These are phyloP conservation scores for Populus simonii DNA, from an alignment of 345 rosid genomes.

Conservation along the genomic window DNA sequence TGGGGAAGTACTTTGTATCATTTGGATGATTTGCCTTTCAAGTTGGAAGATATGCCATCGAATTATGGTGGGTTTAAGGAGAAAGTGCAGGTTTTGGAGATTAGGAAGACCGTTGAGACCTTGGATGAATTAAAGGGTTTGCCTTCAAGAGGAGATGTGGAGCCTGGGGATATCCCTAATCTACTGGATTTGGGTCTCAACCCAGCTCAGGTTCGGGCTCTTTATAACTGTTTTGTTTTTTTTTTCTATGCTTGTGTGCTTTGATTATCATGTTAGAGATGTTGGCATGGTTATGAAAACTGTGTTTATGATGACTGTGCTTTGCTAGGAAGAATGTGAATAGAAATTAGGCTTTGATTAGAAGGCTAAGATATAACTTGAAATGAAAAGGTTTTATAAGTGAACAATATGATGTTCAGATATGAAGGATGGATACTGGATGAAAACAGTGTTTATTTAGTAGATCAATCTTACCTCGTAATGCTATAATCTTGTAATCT, in stretches of 20 bases:
- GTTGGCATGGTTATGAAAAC: not conserved
- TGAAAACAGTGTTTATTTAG: not conserved
- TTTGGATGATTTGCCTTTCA: constrained; percentile 87
- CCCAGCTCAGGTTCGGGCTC: constrained; percentile 58
- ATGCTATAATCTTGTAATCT: not conserved
- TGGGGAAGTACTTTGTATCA: constrained; percentile 99
- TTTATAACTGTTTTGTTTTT: not conserved
- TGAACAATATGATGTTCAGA: not conserved
- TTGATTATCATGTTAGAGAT: not conserved
- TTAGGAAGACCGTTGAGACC: constrained; percentile 80
- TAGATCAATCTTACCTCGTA: not conserved
- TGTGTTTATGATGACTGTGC: not conserved
- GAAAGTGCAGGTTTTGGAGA: constrained; percentile 67
- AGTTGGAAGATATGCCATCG: constrained; percentile 77
- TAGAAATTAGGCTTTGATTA: not conserved
- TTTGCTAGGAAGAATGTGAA: not conserved
- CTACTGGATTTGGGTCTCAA: constrained; percentile 81
- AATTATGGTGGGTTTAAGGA: constrained; percentile 76
- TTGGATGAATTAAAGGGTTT: constrained; percentile 79
- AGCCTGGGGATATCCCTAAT: constrained; percentile 85
- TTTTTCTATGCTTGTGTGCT: not conserved
- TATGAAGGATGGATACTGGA: not conserved
- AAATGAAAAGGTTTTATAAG: not conserved
- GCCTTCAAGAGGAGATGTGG: constrained; percentile 92
- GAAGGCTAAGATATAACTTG: not conserved